A percentile compares a stretch with the other conserved stretches of the same genome.
Evolutionary conservation across 768 basidiomycete genomes (phyloP).

Genomic region (Mycena vitilis): DNA sequence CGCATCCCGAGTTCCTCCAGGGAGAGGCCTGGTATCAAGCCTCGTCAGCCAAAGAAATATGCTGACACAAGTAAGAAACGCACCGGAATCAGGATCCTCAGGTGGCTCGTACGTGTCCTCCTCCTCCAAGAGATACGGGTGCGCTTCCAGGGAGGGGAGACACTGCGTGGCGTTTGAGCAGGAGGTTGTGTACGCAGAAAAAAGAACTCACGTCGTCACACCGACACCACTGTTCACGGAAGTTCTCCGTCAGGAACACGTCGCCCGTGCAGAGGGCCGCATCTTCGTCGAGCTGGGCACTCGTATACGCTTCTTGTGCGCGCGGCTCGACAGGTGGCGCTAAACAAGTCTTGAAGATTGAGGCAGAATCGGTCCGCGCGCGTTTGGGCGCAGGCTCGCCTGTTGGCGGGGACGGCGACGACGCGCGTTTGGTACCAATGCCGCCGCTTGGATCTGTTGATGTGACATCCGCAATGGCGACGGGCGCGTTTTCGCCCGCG

Average conservation of each 20-base stretch:
- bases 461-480: conserved; percentile 42
- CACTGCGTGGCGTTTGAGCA: conserved; percentile 59
- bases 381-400: conserved; percentile 55
- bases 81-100: conserved; percentile 87
- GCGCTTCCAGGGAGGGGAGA: conserved; percentile 60
- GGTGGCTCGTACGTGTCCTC: conserved; percentile 90
- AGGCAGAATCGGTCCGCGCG: conserved; percentile 18
- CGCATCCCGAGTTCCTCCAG: conserved; percentile 88
- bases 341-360: conserved; percentile 55
- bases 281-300: conserved; percentile 39
- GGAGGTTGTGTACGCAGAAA: neutral
- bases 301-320: conserved; percentile 59
- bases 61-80: conserved; percentile 3
- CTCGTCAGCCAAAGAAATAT: neutral
- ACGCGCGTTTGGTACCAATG: conserved; percentile 60
- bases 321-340: conserved; percentile 63
- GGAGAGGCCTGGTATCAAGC: conserved; percentile 65
- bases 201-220: conserved; percentile 64
- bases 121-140: conserved; percentile 75
- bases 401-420: conserved; percentile 43
- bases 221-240: conserved; percentile 83
- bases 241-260: conserved; percentile 79
- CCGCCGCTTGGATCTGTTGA: conserved; percentile 39
- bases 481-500: conserved; percentile 30
- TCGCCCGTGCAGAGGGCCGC: conserved; percentile 70